phyloP scores from a whole-genome alignment of 2,329 filamentous ascomycete species.

The Dactylonectria macrodidyma region DNA sequence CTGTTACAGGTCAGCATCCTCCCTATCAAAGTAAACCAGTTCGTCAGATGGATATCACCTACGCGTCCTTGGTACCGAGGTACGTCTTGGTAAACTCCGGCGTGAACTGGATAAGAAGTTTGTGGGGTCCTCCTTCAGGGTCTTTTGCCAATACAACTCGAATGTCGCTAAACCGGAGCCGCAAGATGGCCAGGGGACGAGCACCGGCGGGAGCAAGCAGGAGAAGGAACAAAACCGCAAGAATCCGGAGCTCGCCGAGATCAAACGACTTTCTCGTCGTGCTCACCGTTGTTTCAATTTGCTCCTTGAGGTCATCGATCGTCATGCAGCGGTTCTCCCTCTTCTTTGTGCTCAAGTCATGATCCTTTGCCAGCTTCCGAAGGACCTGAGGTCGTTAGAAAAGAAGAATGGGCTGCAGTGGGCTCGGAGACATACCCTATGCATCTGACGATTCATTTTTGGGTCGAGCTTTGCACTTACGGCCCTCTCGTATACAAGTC shows the following conservation, averaged over 20 bases:
- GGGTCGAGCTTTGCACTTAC: neutral
- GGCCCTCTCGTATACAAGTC: neutral
- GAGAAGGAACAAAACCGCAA: slow-evolving; percentile 38
- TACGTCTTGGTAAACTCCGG: slow-evolving; percentile 44
- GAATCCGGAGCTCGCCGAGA: slow-evolving; percentile 42
- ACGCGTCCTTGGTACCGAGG: slow-evolving; percentile 39
- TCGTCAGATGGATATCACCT: slow-evolving; percentile 23
- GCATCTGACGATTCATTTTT: slow-evolving; percentile 36
- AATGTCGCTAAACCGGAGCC: slow-evolving; percentile 39
- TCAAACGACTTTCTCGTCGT: slow-evolving; percentile 46
- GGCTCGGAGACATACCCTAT: slow-evolving; percentile 26
- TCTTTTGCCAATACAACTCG: slow-evolving; percentile 31
- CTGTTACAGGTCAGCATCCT: slow-evolving; percentile 28
- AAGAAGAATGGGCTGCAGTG: neutral
- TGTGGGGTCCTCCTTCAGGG: slow-evolving; percentile 32
- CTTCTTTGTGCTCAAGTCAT: slow-evolving; percentile 38
- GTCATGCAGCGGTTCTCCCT: slow-evolving; percentile 38
- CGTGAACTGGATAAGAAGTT: slow-evolving; percentile 35
- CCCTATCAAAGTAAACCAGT: neutral
- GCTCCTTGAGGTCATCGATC: slow-evolving; percentile 41
- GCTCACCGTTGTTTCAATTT: slow-evolving; percentile 46
- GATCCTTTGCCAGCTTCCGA: slow-evolving; percentile 39
- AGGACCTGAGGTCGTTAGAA: slow-evolving; percentile 38
- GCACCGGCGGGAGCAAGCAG: slow-evolving; percentile 21
- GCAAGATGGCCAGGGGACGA: slow-evolving; percentile 28